A percentile compares a stretch with the other conserved stretches of the same genome.
Evolutionary conservation across 495 filamentous ascomycete species (phyloP).

Genomic region (Paragyromitra xinjiangensis): DNA sequence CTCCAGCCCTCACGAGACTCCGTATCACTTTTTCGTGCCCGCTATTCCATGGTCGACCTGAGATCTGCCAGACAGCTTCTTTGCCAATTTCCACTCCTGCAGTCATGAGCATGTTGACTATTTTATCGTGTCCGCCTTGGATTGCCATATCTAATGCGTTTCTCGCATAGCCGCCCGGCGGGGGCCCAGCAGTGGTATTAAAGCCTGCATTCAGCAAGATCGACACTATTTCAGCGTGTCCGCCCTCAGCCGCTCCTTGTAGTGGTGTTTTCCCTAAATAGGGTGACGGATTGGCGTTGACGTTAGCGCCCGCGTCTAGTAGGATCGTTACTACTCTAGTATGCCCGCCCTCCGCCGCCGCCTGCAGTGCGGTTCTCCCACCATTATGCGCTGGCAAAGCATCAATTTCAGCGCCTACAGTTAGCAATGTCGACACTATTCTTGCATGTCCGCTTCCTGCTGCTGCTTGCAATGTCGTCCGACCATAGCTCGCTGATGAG

Average conservation of each 20-base stretch:
- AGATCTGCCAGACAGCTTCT: constrained; percentile 5
- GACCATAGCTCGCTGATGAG: background rate
- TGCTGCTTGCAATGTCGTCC: background rate
- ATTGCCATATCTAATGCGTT: background rate
- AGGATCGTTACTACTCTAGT: background rate
- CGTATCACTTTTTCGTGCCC: background rate
- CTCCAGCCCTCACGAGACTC: background rate
- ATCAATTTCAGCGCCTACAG: background rate
- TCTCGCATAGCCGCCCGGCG: background rate
- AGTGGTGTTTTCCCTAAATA: background rate
- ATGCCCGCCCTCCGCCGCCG: background rate
- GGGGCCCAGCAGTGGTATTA: background rate
- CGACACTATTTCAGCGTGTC: background rate
- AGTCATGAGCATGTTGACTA: background rate
- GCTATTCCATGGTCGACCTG: background rate
- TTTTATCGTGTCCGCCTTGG: background rate
- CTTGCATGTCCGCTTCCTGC: background rate
- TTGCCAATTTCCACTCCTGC: background rate
- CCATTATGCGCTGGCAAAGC: background rate
- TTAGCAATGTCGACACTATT: background rate
- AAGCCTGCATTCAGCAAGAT: background rate
- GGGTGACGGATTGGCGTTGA: background rate
- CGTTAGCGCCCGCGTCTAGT: background rate
- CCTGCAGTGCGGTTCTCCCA: background rate
- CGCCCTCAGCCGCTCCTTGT: background rate